A percentile compares a stretch with the other conserved stretches of the same genome.
phyloP scores from a whole-genome alignment of 2,329 filamentous ascomycete genomes.

The Davidsoniella eucalypti region DNA sequence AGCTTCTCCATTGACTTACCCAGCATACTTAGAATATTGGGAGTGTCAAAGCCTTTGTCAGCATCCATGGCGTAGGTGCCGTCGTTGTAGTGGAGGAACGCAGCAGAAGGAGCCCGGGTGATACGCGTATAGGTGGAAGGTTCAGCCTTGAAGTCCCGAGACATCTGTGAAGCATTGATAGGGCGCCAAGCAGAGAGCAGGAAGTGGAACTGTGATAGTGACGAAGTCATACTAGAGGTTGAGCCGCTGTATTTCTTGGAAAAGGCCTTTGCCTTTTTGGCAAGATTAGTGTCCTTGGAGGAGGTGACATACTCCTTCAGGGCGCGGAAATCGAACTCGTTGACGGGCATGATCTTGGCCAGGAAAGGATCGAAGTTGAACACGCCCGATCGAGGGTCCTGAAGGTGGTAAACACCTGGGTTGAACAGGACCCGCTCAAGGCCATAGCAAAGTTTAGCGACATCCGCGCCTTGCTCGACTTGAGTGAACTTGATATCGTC shows the following conservation, averaged over 20 bases:
- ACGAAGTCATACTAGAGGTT: constrained; percentile 87
- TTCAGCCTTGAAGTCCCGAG: constrained; percentile 46
- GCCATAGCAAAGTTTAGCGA: constrained; percentile 53
- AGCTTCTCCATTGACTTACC: constrained; percentile 96
- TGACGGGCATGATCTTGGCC: constrained; percentile 78
- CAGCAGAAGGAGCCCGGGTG: constrained; percentile 55
- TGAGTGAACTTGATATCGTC: constrained; percentile 17
- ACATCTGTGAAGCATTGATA: constrained; percentile 50
- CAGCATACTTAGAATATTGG: constrained; percentile 77
- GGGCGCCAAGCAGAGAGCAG: constrained; percentile 70
- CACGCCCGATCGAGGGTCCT: constrained; percentile 72
- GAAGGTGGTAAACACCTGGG: constrained; percentile 76
- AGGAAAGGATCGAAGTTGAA: constrained; percentile 97
- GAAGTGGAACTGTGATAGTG: constrained; percentile 82
- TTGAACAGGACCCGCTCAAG: constrained; percentile 92
- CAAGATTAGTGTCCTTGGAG: constrained; percentile 60
- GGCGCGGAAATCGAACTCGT: constrained; percentile 81
- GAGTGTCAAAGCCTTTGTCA: constrained; percentile 76
- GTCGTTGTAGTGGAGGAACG: constrained; percentile 68
- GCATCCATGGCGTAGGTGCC: constrained; percentile 89
- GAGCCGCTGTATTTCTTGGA: constrained; percentile 78
- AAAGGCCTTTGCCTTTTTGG: constrained; percentile 47
- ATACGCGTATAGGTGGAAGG: constrained; percentile 55
- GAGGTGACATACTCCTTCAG: constrained; percentile 82
- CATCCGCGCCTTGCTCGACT: constrained; percentile 21